Base-by-base conservation (phyloP, 1,139 yeast species). In the Sugiyamaella novakii region DNA sequence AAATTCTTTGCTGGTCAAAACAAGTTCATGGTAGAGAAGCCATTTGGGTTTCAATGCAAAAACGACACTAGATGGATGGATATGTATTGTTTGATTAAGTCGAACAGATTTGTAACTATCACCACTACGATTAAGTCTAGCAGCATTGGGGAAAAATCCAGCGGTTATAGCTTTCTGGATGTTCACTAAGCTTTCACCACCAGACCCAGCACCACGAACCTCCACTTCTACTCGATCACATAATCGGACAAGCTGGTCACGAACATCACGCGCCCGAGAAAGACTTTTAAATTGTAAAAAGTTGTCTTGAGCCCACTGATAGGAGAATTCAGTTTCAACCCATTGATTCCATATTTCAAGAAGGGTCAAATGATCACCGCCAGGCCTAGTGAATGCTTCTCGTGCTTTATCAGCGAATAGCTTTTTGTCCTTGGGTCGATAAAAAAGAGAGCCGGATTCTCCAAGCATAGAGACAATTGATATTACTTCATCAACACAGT, bases 251-350 rank as follows among this genome's bases (percentile, higher is more conserved):
- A 92, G 67, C 62, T 92, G 98, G 22, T 79, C 80, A 28, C 89
- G 74, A 1, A 91, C 84, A 53, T 84, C 87, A 46, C 83, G 71
- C 0, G 84, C 92, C 36, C 96, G 71, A 34, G 72, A 71, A 59
- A 92, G 66, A 0, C 95, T 80, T 63, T 84, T 82, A 66, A 78
- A 78, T 63, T 92, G 97, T 3, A 92, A 62, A 61, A 79, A 88
- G 61, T 87, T 82, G 59, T 89, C 97, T 57, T 79, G 81, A 57
- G 97, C 91, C 98, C 98, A 92, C 49, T 81, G 80, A 37, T 72
- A 72, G 0, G 95, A 84, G 61, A 70, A 85, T 0, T 84, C 87
- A 2, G 81, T 76, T 3, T 79, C 84, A 3, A 66, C 77, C 95
- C 96, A 92, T 57, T 80, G 83, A 19, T 79, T 74, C 80, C 85